Percentiles rank a stretch among this genome's conserved stretches.
Evolutionary conservation across 192 early-diverging fungal genomes (phyloP).

Genomic region (Coemansia sp.): DNA sequence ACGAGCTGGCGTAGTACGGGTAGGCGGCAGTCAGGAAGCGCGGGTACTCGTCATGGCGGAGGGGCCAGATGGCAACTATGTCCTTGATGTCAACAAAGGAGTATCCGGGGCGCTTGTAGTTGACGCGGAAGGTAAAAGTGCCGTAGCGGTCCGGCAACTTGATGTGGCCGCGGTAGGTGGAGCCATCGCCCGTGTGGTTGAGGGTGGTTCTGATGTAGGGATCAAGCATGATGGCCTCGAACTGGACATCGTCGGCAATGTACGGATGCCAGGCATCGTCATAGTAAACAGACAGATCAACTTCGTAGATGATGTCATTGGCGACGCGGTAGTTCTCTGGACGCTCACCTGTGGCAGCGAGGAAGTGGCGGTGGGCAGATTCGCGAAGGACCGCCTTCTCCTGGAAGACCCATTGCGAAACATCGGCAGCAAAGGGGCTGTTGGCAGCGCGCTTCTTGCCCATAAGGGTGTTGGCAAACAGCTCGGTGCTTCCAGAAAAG

Average conservation of each 20-base stretch:
- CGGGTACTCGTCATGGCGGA: conserved; percentile 93
- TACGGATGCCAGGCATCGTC: conserved; percentile 82
- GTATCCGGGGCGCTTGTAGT: conserved; percentile 83
- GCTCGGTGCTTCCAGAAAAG: conserved; percentile 71
- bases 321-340: conserved; percentile 83
- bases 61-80: conserved; percentile 80
- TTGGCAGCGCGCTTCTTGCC: conserved; percentile 52
- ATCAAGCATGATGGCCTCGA: conserved; percentile 95
- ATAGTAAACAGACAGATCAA: conserved; percentile 74
- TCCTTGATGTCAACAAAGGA: conserved; percentile 68
- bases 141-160: conserved; percentile 92
- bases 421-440: conserved; percentile 61
- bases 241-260: conserved; percentile 64
- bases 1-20: conserved; percentile 87
- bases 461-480: conserved; percentile 75
- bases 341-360: conserved; percentile 59
- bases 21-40: conserved; percentile 87
- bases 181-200: conserved; percentile 21
- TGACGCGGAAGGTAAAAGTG: conserved; percentile 93
- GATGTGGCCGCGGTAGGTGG: conserved; percentile 50
- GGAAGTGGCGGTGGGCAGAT: conserved; percentile 52
- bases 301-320: conserved; percentile 83
- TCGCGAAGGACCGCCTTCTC: conserved; percentile 76
- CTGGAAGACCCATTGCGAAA: conserved; percentile 87
- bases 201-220: conserved; percentile 85